Base-by-base conservation (phyloP, 495 filamentous ascomycete genomes). In the Apodospora peruviana region DNA sequence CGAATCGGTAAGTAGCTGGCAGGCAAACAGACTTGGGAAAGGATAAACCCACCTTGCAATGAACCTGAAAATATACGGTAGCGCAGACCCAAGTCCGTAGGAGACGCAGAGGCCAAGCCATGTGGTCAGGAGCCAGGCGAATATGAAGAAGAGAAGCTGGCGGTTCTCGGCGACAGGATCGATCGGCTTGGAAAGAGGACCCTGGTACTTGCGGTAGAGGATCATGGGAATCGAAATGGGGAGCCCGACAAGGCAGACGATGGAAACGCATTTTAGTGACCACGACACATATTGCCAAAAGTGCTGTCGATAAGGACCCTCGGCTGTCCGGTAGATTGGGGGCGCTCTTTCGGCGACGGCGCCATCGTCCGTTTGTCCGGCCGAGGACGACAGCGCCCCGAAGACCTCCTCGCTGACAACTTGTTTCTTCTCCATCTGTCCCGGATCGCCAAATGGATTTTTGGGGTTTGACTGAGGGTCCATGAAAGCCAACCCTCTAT, bases 11-110 rank as follows among this genome's bases (percentile, higher is more conserved):
- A 40, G 16, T 40, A 2, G 16, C 21, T 43, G 2, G 20, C 3
- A 2, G n/a, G 5, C 23, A 14, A 3, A 10, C 2, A 12, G 41
- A 3, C 23, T 43, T 22, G n/a, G 27, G 5, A 3, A 8, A 46
- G 11, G 29, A 50, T 5, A 38, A 38, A 11, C 41, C 7, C 43
- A 64, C 52, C 60, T 37, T 0, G 61, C 55, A 14, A 59, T 37
- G 10, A 62, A 48, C 10, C 61, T 25, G 34, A 65, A 65, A 34
- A 55, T 37, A 45, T 62, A 62, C 0, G 61, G 61, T 12, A 65
- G n/a, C 5, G 47, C 44, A 2, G 40, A 43, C 4, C 48, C 58
- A 17, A 61, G 3, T 2, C 45, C 19, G 34, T 51, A 61, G 4
- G 35, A 48, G 3, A 53, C 2, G 18, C 50, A 53, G 2, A 52